phyloP scores from a whole-genome alignment of 257 asterid species.

The Petunia secreta region DNA sequence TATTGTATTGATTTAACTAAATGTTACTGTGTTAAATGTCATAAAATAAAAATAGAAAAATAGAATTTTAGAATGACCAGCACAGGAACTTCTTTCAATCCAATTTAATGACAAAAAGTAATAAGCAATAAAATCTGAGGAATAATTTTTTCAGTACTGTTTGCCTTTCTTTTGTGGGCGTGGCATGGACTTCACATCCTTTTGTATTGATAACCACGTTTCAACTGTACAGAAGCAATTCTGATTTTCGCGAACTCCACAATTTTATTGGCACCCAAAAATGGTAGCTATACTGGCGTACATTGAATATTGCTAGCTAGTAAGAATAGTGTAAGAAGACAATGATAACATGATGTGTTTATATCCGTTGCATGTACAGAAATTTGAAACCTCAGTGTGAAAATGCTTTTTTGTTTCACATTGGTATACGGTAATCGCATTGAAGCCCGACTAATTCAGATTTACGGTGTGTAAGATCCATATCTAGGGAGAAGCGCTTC shows the following conservation, averaged over 20 bases:
- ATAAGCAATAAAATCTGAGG: no score
- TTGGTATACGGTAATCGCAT: no score
- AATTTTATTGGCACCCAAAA: not conserved
- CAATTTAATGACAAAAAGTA: not conserved
- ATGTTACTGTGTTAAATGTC: not conserved
- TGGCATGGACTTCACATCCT: conserved; percentile 15
- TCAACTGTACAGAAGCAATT: not conserved
- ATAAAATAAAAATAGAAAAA: not conserved
- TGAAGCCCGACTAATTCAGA: no score
- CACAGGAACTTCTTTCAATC: not conserved
- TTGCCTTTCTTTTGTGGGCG: not conserved
- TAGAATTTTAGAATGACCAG: not conserved
- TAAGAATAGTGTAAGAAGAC: conserved; percentile 4
- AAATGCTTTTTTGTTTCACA: no score
- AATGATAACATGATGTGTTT: conserved; percentile 4
- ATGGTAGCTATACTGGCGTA: not conserved
- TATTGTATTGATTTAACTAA: no score
- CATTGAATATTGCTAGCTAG: conserved; percentile 10
- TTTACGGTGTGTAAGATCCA: no score
- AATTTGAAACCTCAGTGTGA: no score
- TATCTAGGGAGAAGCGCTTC: no score
- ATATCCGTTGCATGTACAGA: not conserved
- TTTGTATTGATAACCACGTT: not conserved
- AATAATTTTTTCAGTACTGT: no score
- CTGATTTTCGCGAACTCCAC: not conserved